phyloP scores from a whole-genome alignment of 2,329 filamentous ascomycete species.

The Phaeophleospora eucalypticola region DNA sequence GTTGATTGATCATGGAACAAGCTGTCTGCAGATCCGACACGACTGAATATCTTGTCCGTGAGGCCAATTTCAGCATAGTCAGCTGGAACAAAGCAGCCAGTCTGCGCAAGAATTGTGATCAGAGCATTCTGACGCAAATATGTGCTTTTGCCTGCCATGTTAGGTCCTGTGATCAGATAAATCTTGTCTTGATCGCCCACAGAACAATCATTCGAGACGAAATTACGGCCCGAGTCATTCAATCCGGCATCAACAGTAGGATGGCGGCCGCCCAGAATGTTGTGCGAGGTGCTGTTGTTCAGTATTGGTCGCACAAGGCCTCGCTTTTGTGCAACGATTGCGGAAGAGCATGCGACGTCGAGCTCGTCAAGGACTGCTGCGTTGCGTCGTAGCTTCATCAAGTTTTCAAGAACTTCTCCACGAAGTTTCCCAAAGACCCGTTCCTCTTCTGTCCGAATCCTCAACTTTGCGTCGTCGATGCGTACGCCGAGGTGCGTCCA shows the following conservation, averaged over 20 bases:
- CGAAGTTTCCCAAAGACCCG: constrained; percentile 72
- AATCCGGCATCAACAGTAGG: constrained; percentile 87
- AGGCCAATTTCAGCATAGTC: constrained; percentile 80
- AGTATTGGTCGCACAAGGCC: constrained; percentile 69
- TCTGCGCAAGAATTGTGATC: constrained; percentile 88
- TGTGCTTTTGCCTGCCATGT: constrained; percentile 97
- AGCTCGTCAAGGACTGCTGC: constrained; percentile 89
- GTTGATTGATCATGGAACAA: constrained; percentile 93
- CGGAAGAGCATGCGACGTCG: constrained; percentile 84
- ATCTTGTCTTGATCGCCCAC: constrained; percentile 74
- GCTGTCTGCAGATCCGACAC: constrained; percentile 83
- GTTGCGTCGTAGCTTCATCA: constrained; percentile 83
- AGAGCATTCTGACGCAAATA: constrained; percentile 94
- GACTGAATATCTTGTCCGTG: constrained; percentile 93
- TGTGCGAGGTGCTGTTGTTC: constrained; percentile 60
- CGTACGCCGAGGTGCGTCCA: constrained; percentile 79
- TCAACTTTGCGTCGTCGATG: constrained; percentile 71
- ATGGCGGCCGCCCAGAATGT: constrained; percentile 81
- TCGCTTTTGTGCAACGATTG: constrained; percentile 70
- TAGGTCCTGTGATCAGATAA: constrained; percentile 73
- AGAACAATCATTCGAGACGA: constrained; percentile 81
- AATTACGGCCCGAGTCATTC: constrained; percentile 70
- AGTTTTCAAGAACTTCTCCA: constrained; percentile 69
- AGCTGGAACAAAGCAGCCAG: constrained; percentile 88
- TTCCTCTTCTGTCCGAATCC: constrained; percentile 80